Evolutionary conservation across 805 yeast genomes (phyloP).

Genomic region (Saccharomycopsis oosterbeekiorum): DNA sequence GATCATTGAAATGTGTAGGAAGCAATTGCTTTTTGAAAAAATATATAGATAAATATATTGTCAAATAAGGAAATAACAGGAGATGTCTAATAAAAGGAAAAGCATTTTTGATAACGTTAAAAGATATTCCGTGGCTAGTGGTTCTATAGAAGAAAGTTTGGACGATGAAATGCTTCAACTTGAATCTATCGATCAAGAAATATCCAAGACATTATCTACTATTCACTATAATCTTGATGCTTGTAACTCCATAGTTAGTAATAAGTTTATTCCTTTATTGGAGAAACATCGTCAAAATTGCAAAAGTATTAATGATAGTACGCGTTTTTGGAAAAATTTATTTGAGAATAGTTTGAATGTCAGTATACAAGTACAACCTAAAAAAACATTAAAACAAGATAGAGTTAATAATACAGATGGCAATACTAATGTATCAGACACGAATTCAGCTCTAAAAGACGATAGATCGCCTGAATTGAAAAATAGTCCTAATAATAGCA

Average conservation of each 20-base stretch:
- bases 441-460: background rate
- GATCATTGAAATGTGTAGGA: background rate
- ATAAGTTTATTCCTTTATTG: conserved; percentile 13
- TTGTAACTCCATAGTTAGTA: conserved; percentile 10
- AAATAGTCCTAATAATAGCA: background rate
- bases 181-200: conserved; percentile 17
- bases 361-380: conserved; percentile 17
- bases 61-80: too few species aligned
- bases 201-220: conserved; percentile 13
- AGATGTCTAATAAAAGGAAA: conserved; percentile 11
- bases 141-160: conserved; percentile 2
- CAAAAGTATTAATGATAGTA: conserved; percentile 12
- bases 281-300: conserved; percentile 9
- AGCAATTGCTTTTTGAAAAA: background rate
- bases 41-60: background rate
- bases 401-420: background rate
- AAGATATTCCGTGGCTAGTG: conserved; percentile 2
- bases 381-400: background rate
- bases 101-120: conserved; percentile 19
- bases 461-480: background rate
- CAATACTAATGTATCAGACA: background rate
- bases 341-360: conserved; percentile 18
- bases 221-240: conserved; percentile 17
- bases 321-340: conserved; percentile 17
- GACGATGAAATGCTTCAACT: conserved; percentile 15